Conservation (phyloP, 352 stramenopile genomes). For the Lagenidium giganteum region DNA sequence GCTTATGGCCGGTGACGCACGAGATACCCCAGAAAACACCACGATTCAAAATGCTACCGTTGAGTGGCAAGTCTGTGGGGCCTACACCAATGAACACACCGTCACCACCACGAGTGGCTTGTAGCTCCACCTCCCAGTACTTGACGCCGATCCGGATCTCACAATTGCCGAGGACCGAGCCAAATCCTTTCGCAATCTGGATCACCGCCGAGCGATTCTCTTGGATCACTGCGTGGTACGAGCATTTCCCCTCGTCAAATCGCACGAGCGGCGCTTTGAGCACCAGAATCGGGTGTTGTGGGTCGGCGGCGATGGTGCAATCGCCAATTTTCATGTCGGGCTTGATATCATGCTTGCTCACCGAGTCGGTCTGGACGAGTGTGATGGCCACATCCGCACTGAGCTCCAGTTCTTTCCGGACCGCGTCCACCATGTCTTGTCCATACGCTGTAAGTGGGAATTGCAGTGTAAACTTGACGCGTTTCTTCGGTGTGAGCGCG, state of each 20-base stretch:
- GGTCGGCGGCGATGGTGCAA: conserved; percentile 52
- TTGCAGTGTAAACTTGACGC: conserved; percentile 60
- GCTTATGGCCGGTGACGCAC: conserved; percentile 71
- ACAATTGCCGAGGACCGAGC: conserved; percentile 52
- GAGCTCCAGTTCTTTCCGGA: conserved; percentile 42
- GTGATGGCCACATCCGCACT: conserved; percentile 48
- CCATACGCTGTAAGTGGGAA: conserved; percentile 50
- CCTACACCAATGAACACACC: conserved; percentile 73
- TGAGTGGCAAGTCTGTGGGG: conserved; percentile 41
- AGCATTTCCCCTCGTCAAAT: conserved; percentile 62
- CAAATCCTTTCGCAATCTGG: conserved; percentile 59
- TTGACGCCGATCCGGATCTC: conserved; percentile 61
- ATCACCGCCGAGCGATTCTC: conserved; percentile 43
- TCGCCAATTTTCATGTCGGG: conserved; percentile 50
- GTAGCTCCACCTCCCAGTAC: conserved; percentile 78
- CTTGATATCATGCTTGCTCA: conserved; percentile 65
- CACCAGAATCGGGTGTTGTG: conserved; percentile 67
- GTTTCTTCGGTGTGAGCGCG: conserved; percentile 49
- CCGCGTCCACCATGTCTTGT: conserved; percentile 51
- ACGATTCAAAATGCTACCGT: conserved; percentile 49
- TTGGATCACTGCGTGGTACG: conserved; percentile 43
- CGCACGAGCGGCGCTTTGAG: conserved; percentile 57
- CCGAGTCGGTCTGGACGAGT: conserved; percentile 71
- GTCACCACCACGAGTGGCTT: conserved; percentile 42
- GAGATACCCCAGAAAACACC: conserved; percentile 74